These are phyloP conservation scores for Penicillium arizonense DNA, from an alignment of 495 filamentous ascomycete genomes.

Conservation along the genomic window DNA sequence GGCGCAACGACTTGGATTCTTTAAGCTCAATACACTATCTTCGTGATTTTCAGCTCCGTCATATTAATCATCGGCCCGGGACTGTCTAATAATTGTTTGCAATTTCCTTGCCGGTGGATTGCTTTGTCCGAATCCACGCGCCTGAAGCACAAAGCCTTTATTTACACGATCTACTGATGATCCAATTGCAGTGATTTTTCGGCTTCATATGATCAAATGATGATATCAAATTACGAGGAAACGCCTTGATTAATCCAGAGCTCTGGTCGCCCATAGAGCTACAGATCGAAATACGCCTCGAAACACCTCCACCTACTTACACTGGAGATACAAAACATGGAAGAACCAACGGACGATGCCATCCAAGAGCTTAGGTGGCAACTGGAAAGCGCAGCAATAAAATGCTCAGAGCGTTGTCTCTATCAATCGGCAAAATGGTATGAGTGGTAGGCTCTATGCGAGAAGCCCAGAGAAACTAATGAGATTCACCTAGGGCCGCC, in stretches of 20 bases:
- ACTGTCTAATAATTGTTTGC: background rate
- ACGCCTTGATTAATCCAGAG: background rate
- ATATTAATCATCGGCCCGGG: too few relatives aligned
- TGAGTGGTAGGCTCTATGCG: background rate
- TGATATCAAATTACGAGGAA: background rate
- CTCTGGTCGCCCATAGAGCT: too few relatives aligned
- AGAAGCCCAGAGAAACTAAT: background rate
- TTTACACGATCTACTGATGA: background rate
- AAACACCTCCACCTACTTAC: background rate
- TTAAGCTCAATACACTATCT: background rate
- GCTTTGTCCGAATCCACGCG: background rate
- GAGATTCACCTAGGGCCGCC: conserved; percentile 67
- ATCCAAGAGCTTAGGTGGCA: conserved; percentile 55
- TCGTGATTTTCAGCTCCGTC: background rate
- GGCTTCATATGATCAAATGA: background rate
- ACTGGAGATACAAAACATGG: conserved; percentile 27
- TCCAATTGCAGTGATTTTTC: background rate
- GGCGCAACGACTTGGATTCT: conserved; percentile 2
- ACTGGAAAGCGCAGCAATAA: conserved; percentile 79
- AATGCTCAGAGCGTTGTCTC: conserved; percentile 91
- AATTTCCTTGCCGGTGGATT: background rate
- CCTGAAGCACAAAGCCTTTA: background rate
- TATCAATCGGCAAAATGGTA: conserved; percentile 99
- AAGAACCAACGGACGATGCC: conserved; percentile 35
- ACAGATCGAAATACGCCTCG: background rate